Evolutionary conservation across 306 rosid species (phyloP).

Genomic region (Carpinus viminea): DNA sequence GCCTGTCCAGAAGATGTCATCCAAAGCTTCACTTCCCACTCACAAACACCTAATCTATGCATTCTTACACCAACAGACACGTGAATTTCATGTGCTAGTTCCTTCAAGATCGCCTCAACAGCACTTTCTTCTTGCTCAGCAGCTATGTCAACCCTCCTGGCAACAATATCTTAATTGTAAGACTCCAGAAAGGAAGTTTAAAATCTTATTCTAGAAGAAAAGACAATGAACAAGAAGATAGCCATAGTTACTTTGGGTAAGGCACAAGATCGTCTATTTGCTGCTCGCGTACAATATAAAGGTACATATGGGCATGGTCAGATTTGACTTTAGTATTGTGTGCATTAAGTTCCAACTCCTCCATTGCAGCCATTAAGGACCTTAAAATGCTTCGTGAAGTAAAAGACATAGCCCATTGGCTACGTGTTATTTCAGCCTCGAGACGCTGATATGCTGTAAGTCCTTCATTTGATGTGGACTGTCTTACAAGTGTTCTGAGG

Average conservation of each 20-base stretch:
- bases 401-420: conserved; percentile 60
- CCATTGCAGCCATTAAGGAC: conserved; percentile 95
- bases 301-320: conserved; percentile 95
- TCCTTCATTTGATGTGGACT: conserved; percentile 78
- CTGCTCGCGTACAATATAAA: conserved; percentile 82
- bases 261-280: conserved; percentile 73
- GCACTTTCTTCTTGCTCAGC: conserved; percentile 64
- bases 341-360: conserved; percentile 92
- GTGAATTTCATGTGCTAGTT: conserved; percentile 72
- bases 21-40: conserved; percentile 98
- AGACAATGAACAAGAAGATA: conserved; percentile 11
- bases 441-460: conserved; percentile 61
- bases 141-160: conserved; percentile 65
- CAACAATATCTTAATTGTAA: conserved; percentile 40
- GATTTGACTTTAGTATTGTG: conserved; percentile 76
- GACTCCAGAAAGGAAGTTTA: conserved; percentile 27
- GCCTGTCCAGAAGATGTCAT: conserved; percentile 70
- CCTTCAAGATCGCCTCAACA: conserved; percentile 65
- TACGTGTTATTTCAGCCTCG: conserved; percentile 43
- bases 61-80: conserved; percentile 87
- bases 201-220: conserved; percentile 24
- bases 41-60: conserved; percentile 92
- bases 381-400: conserved; percentile 87
- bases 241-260: conserved; percentile 65
- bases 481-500: conserved; percentile 91